Evolutionary conservation across 176 grass and related monocot species (phyloP).

Genomic region (Canna indica): DNA sequence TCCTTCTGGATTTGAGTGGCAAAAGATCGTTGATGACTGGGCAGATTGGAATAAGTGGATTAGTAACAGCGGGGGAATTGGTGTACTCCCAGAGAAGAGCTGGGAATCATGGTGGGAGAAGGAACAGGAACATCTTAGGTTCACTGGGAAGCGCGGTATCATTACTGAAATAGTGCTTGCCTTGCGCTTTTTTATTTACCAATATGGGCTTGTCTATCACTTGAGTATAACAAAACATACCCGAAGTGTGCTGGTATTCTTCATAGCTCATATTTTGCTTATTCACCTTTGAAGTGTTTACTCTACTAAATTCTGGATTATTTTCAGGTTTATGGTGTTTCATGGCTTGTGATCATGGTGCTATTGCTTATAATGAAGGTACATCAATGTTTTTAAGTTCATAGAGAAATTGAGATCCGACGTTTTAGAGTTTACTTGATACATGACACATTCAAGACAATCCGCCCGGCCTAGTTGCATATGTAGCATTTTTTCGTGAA

Average conservation of each 20-base stretch:
- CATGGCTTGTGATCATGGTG: slow-evolving; percentile 87
- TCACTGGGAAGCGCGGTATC: slow-evolving; percentile 71
- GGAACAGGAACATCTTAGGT: slow-evolving; percentile 69
- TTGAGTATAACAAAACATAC: slow-evolving; percentile 69
- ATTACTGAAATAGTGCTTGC: slow-evolving; percentile 70
- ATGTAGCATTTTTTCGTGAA: background rate
- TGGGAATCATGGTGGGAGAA: slow-evolving; percentile 98
- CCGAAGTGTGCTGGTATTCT: slow-evolving; percentile 62
- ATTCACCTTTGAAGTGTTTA: slow-evolving; percentile 1
- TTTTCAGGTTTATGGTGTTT: slow-evolving; percentile 87
- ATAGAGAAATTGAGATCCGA: background rate
- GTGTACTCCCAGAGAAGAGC: slow-evolving; percentile 64
- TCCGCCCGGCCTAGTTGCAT: too few species aligned
- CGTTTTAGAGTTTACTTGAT: background rate
- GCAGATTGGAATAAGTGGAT: slow-evolving; percentile 99
- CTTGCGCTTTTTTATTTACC: slow-evolving; percentile 80
- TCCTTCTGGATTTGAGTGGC: slow-evolving; percentile 97
- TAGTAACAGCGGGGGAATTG: slow-evolving; percentile 74
- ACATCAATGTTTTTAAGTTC: background rate
- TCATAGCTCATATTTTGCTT: background rate
- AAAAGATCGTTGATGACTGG: slow-evolving; percentile 97
- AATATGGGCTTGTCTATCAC: slow-evolving; percentile 95
- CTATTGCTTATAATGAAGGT: slow-evolving; percentile 87
- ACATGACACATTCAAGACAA: background rate
- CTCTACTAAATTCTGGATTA: background rate